Evolutionary conservation across 108 stramenopile species (phyloP).

Genomic region (Fragilariopsis cylindrus): DNA sequence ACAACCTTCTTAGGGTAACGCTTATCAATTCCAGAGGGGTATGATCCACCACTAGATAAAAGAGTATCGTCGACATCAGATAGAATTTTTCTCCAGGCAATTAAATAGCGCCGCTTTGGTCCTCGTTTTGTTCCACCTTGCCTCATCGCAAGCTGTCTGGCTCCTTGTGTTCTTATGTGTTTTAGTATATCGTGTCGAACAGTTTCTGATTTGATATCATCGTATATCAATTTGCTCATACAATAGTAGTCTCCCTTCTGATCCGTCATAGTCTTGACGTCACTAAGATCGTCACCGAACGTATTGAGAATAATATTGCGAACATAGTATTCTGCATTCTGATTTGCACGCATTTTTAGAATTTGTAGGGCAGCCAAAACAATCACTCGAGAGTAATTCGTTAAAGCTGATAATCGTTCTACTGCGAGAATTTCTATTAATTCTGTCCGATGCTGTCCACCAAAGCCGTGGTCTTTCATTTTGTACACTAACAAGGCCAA

Average conservation of each 20-base stretch:
- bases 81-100: constrained; percentile 95
- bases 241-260: constrained; percentile 87
- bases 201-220: constrained; percentile 87
- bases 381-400: constrained; percentile 73
- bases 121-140: constrained; percentile 67
- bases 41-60: constrained; percentile 89
- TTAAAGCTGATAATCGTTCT: constrained; percentile 78
- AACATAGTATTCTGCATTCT: constrained; percentile 89
- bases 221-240: constrained; percentile 95
- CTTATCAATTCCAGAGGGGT: constrained; percentile 94
- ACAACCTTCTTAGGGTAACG: constrained; percentile 84
- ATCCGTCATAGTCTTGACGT: constrained; percentile 94
- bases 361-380: constrained; percentile 77
- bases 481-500: constrained; percentile 95
- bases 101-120: constrained; percentile 40
- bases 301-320: constrained; percentile 91
- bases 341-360: constrained; percentile 84
- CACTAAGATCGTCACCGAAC: constrained; percentile 90
- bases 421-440: constrained; percentile 85
- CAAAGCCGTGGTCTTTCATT: constrained; percentile 91
- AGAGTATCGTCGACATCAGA: constrained; percentile 99
- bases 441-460: constrained; percentile 85
- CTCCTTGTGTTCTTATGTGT: constrained; percentile 92
- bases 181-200: constrained; percentile 89
- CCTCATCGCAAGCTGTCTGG: constrained; percentile 85